Percentiles rank a stretch among this genome's conserved stretches.
Evolutionary conservation across 805 yeast species (phyloP).

Genomic region (Wickerhamomyces tratensis): DNA sequence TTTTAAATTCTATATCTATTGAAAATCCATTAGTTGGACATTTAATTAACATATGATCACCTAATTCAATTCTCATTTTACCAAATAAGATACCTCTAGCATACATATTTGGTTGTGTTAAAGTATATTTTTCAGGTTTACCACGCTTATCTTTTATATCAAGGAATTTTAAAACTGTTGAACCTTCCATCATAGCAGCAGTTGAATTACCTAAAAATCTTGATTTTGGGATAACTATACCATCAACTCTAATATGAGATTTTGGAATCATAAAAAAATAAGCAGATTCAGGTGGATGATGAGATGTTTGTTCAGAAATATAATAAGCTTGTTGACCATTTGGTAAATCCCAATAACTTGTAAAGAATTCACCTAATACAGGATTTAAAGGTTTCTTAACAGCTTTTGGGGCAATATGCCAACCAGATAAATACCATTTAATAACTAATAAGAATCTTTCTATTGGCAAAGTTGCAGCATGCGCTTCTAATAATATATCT

Average conservation of each 20-base stretch:
- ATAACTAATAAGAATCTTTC: constrained; percentile 67
- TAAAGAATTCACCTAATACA: constrained; percentile 82
- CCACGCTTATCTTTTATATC: constrained; percentile 41
- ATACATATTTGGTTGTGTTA: constrained; percentile 94
- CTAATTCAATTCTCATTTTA: constrained; percentile 79
- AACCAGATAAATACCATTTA: constrained; percentile 87
- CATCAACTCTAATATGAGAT: constrained; percentile 76
- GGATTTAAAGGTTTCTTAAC: constrained; percentile 97
- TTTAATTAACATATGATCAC: constrained; percentile 79
- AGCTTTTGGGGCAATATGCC: constrained; percentile 99
- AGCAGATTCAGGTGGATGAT: constrained; percentile 97
- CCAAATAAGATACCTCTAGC: constrained; percentile 93
- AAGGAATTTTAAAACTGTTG: constrained; percentile 59
- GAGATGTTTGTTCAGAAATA: constrained; percentile 90
- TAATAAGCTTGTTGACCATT: constrained; percentile 69
- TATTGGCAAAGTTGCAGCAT: constrained; percentile 43
- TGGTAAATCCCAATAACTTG: constrained; percentile 87
- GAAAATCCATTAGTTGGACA: constrained; percentile 48
- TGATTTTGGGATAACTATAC: constrained; percentile 79
- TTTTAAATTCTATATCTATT: constrained; percentile 87
- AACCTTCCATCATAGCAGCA: constrained; percentile 95
- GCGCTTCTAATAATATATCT: constrained; percentile 61
- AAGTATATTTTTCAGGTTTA: constrained; percentile 57
- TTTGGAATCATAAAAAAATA: constrained; percentile 85
- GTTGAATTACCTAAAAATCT: constrained; percentile 90